Evolutionary conservation across 1,139 yeast genomes (phyloP).

Genomic region (Blastobotrys elegans): DNA sequence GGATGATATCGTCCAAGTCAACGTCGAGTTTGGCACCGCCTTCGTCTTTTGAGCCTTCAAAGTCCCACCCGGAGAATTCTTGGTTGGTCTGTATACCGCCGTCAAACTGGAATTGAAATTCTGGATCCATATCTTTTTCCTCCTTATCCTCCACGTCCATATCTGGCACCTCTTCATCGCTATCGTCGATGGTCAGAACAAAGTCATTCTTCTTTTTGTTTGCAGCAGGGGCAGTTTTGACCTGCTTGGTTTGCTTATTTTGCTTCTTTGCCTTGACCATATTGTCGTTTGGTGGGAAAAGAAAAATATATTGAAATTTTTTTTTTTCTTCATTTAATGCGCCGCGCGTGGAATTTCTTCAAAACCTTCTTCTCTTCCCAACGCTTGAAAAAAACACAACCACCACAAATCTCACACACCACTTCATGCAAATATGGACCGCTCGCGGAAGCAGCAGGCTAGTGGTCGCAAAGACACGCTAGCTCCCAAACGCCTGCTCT

Average conservation of each 20-base stretch:
- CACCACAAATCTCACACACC: no score
- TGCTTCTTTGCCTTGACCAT: slow-evolving; percentile 11
- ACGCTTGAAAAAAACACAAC: neutral
- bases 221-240: neutral
- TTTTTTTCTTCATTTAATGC: slow-evolving; percentile 2
- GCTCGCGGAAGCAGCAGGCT: slow-evolving; percentile 8
- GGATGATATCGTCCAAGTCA: slow-evolving; percentile 80
- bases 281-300: neutral
- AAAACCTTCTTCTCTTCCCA: no score
- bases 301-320: slow-evolving; percentile 1
- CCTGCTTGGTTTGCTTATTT: slow-evolving; percentile 3
- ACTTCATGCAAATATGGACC: neutral
- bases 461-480: slow-evolving; percentile 26
- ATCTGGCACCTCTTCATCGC: slow-evolving; percentile 56
- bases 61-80: slow-evolving; percentile 76
- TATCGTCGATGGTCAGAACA: slow-evolving; percentile 71
- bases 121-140: slow-evolving; percentile 50
- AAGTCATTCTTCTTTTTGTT: slow-evolving; percentile 38
- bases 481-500: slow-evolving; percentile 37
- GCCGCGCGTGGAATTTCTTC: neutral
- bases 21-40: slow-evolving; percentile 46
- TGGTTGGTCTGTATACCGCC: slow-evolving; percentile 50
- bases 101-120: slow-evolving; percentile 66
- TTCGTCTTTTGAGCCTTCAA: slow-evolving; percentile 44
- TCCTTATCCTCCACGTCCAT: slow-evolving; percentile 45